Evolutionary conservation across 1,284 basidiomycete species (phyloP), one percentile per base, ranked within the genome.

Genomic region (Cryptococcus sp.): DNA sequence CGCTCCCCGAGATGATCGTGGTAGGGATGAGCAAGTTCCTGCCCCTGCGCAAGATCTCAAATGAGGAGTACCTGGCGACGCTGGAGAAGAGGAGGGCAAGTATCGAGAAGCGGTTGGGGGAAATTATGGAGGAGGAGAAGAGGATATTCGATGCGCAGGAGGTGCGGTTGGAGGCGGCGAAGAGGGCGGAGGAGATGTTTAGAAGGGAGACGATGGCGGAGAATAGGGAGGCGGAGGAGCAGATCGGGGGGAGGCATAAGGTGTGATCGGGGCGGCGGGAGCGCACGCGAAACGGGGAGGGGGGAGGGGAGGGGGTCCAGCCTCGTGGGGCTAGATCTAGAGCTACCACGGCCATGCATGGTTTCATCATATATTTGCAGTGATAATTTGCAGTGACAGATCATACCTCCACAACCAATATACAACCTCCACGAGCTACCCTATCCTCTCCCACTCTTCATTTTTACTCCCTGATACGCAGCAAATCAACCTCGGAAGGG

Each of bases 61-160:
- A 74, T 53, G 66, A 75, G 9, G 75, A 76, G 51, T 73, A 73
- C 59, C 56, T 75, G 9, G 56, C 54, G 1, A 63, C 62, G 18
- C 57, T 76, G 38, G 54, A 65, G 44, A 65, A 66, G 50, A 67
- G 73, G 59, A 58, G 61, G 43, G 46, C n/a, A 9, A 66, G 69
- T 11, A 59, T 76, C 24, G 59, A 66, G 20, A 55, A 60, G 57
- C 52, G 66, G n/a, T 58, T 75, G 52, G 46, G 38, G 20, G 64
- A 69, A 60, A 75, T 75, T 47, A 67, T 69, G 35, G 62, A 42
- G 24, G 73, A 75, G 57, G 71, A 75, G 60, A 53, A 58, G 40
- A 61, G 55, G 46, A 57, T 75, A 53, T 75, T 62, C 46, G 66
- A 66, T 5, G 28, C 28, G 28, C 28, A 33, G 28, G 28, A 4